These are phyloP conservation scores for Asclepias syriaca DNA, from an alignment of 257 asterid genomes.

Conservation along the genomic window DNA sequence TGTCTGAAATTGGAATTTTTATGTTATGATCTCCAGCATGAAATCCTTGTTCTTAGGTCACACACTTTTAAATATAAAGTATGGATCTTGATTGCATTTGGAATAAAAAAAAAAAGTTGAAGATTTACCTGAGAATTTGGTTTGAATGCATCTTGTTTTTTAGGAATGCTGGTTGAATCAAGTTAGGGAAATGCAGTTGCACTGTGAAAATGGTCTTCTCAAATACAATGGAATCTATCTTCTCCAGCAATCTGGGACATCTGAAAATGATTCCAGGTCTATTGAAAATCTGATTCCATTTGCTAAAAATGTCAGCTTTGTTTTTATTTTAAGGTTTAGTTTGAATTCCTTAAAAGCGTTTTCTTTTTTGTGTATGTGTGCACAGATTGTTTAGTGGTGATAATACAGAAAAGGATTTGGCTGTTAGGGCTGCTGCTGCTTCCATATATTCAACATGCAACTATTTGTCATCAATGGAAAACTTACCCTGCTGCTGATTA, in stretches of 20 bases:
- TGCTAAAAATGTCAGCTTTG: not conserved
- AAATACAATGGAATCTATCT: conserved; percentile 24
- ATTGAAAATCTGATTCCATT: not conserved
- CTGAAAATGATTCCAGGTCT: conserved; percentile 43
- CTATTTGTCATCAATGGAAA: conserved; percentile 54
- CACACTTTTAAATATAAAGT: not conserved
- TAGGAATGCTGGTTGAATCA: conserved; percentile 88
- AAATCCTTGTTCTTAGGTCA: not conserved
- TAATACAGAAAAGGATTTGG: conserved; percentile 46
- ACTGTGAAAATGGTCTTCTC: conserved; percentile 66
- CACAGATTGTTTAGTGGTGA: conserved; percentile 49
- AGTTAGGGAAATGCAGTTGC: conserved; percentile 81
- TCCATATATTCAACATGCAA: conserved; percentile 92
- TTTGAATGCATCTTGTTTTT: conserved; percentile 20
- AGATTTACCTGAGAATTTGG: not conserved
- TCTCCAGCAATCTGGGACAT: conserved; percentile 23
- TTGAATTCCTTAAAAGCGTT: not conserved
- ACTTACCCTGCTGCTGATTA: conserved; percentile 39
- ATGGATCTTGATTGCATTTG: not conserved
- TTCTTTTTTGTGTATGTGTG: not conserved
- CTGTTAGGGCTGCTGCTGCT: conserved; percentile 86
- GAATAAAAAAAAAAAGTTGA: not conserved
- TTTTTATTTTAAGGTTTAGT: not conserved
- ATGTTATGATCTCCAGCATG: not conserved
- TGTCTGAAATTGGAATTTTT: not conserved